Base-by-base conservation (phyloP, 148 eudicot species). In the Persicaria tinctoria region DNA sequence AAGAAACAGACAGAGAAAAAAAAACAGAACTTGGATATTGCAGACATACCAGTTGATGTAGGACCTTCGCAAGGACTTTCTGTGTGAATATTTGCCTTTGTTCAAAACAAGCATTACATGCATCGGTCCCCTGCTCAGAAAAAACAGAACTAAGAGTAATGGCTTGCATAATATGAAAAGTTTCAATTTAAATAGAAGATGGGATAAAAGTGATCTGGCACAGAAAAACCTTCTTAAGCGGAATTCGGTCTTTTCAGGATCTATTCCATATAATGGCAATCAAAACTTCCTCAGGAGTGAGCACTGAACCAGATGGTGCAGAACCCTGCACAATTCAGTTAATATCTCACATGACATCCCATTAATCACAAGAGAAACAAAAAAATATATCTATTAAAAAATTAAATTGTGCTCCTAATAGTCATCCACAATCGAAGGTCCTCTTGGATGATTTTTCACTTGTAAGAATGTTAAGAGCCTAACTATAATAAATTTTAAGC, bases 21-120 rank as follows among this genome's bases (percentile, higher is more conserved):
- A 53, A 20, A 20, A 20, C 41, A 75, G n/a, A 51, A 3, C 69
- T 20, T 7, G 23, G 4, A 17, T n/a, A n/a, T n/a, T n/a, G n/a
- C n/a, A n/a, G n/a, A n/a, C n/a, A n/a, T n/a, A n/a, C n/a, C n/a
- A n/a, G n/a, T n/a, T n/a, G n/a, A n/a, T n/a, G n/a, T n/a, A n/a
- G n/a, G n/a, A n/a, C n/a, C n/a, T n/a, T n/a, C n/a, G n/a, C n/a
- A n/a, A n/a, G n/a, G n/a, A n/a, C n/a, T n/a, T n/a, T n/a, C n/a
- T n/a, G n/a, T n/a, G n/a, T n/a, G n/a, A n/a, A n/a, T n/a, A 57
- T 0, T 23, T 89, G 87, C 47, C 85, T 84, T 84, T 89, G 97
- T 82, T 92, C 94, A 80, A 95, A 95, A 84, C 99, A 95, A 79
- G 87, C 85, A 86, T 90, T 95, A 83, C 99, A 92, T 51, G 97